A percentile compares a stretch with the other conserved stretches of the same genome.
Conservation (phyloP, 805 yeast genomes). For the Ogataea paradorogensis region DNA sequence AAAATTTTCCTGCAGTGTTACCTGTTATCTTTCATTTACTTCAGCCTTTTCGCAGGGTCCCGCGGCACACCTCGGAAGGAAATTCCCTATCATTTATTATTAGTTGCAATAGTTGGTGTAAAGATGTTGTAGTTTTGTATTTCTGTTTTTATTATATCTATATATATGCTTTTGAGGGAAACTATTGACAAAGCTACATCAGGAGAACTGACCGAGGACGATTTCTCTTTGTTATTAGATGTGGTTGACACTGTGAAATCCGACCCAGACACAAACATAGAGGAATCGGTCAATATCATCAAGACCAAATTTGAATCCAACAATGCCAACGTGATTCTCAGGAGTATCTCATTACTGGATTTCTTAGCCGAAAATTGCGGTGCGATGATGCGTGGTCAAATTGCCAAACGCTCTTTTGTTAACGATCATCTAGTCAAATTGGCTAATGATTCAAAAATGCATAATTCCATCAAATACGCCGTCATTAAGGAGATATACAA, state of each 20-base stretch:
- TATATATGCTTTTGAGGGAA: constrained; percentile 17
- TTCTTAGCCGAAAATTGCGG: constrained; percentile 79
- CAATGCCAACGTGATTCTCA: constrained; percentile 65
- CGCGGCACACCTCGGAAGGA: too few species aligned
- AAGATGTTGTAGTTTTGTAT: not conserved
- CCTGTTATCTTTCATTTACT: not conserved
- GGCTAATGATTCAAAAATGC: constrained; percentile 53
- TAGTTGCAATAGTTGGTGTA: too few species aligned
- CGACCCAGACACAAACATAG: constrained; percentile 57
- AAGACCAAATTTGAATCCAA: constrained; percentile 45
- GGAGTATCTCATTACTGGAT: constrained; percentile 52
- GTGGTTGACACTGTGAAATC: constrained; percentile 64
- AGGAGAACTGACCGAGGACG: constrained; percentile 58
- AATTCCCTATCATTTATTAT: too few species aligned
- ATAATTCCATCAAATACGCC: constrained; percentile 61
- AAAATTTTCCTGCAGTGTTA: not conserved
- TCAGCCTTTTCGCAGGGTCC: too few species aligned
- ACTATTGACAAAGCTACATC: constrained; percentile 55
- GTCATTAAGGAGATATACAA: constrained; percentile 68
- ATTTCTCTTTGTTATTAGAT: constrained; percentile 62
- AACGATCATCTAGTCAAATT: constrained; percentile 43
- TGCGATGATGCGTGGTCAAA: constrained; percentile 58
- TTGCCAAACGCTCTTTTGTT: constrained; percentile 57
- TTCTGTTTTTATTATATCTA: not conserved
- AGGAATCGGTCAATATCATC: constrained; percentile 44